Evolutionary conservation across 202 grass and related monocot genomes (phyloP).

Genomic region (Brachypodium distachyon): DNA sequence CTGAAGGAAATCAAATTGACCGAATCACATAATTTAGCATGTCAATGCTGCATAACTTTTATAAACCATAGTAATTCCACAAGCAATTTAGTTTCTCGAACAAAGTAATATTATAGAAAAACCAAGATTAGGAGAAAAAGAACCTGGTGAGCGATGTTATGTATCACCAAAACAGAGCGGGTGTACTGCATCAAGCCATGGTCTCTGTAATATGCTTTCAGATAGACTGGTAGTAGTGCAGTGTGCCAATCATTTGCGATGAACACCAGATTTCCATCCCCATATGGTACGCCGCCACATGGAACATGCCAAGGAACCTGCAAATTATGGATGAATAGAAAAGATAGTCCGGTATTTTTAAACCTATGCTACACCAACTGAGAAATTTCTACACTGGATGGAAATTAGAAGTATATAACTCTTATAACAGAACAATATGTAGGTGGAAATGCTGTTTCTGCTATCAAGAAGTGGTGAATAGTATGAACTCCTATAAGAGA

Average conservation of each 20-base stretch:
- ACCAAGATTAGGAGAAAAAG: background rate
- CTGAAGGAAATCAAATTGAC: background rate
- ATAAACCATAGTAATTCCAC: background rate
- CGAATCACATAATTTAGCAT: background rate
- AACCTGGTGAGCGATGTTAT: slow-evolving; percentile 96
- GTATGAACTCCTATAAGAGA: background rate
- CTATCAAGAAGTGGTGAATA: background rate
- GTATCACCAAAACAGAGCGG: slow-evolving; percentile 84
- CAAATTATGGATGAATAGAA: background rate
- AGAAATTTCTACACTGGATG: background rate
- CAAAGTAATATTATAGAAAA: background rate
- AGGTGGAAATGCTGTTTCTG: background rate
- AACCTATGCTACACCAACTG: background rate
- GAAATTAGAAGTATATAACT: background rate
- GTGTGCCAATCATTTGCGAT: slow-evolving; percentile 98
- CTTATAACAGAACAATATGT: too few relatives aligned
- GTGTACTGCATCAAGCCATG: slow-evolving; percentile 72
- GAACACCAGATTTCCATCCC: slow-evolving; percentile 92
- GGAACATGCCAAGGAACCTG: slow-evolving; percentile 95
- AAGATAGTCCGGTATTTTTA: background rate
- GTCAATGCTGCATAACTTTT: background rate
- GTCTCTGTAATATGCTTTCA: slow-evolving; percentile 94
- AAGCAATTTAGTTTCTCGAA: background rate
- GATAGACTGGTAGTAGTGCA: slow-evolving; percentile 82
- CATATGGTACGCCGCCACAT: slow-evolving; percentile 73